A percentile compares a stretch with the other conserved stretches of the same genome.
Evolutionary conservation across 2,329 filamentous ascomycete species (phyloP).

Genomic region (Phaeomoniella chlamydospora): DNA sequence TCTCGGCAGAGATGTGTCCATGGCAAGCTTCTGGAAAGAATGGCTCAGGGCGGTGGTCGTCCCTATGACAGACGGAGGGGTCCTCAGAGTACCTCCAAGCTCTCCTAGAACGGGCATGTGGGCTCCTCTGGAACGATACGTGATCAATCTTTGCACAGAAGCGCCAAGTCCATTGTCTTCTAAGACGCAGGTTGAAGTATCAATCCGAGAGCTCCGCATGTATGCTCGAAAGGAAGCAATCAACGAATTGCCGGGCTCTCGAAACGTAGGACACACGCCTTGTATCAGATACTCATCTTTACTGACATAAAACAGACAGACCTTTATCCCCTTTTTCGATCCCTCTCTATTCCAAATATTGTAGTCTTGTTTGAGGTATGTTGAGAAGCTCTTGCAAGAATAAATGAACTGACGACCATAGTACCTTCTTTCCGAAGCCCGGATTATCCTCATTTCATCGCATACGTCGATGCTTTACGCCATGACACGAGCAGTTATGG

Average conservation of each 20-base stretch:
- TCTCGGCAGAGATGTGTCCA: conserved; percentile 65
- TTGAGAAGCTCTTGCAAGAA: conserved; percentile 11
- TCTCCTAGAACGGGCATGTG: conserved; percentile 85
- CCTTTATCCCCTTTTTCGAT: conserved; percentile 82
- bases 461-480: conserved; percentile 94
- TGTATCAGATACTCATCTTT: conserved; percentile 2
- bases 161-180: conserved; percentile 84
- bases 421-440: conserved; percentile 81
- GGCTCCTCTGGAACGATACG: conserved; percentile 93
- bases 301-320: conserved; percentile 42
- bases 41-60: conserved; percentile 91
- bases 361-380: conserved; percentile 77
- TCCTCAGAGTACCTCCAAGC: conserved; percentile 71
- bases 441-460: conserved; percentile 90
- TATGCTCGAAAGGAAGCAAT: conserved; percentile 85
- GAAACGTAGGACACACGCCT: conserved; percentile 35
- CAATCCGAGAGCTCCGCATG: conserved; percentile 74
- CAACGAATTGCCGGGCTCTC: conserved; percentile 85
- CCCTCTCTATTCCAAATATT: conserved; percentile 81
- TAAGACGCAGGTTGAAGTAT: conserved; percentile 88
- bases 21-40: conserved; percentile 95
- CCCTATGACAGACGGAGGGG: conserved; percentile 79
- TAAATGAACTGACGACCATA: conserved; percentile 9
- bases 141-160: conserved; percentile 92
- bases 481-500: conserved; percentile 73